These are phyloP conservation scores for Pseudocercospora ulei DNA, from an alignment of 2,329 filamentous ascomycete genomes.

Conservation along the genomic window DNA sequence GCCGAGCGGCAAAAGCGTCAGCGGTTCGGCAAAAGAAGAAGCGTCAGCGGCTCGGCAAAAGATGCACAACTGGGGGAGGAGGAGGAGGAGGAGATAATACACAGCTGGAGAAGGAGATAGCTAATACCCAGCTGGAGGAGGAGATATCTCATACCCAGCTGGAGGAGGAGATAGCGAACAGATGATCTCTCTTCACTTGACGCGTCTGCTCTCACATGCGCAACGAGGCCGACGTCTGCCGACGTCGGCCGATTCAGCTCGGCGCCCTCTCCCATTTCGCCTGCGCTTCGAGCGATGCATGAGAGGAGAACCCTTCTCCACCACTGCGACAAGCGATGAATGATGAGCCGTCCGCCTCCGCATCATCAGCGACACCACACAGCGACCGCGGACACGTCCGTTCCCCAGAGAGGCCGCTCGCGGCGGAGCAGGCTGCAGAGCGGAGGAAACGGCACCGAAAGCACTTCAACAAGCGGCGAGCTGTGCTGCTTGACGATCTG, in stretches of 20 bases:
- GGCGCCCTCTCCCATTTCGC: background rate
- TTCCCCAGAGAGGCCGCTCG: constrained; percentile 15
- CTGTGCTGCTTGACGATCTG: constrained; percentile 46
- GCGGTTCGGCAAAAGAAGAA: too few relatives aligned
- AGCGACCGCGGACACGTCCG: constrained; percentile 11
- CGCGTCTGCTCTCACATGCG: background rate
- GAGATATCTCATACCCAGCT: too few relatives aligned
- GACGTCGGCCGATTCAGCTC: constrained; percentile 1
- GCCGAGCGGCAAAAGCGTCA: constrained; percentile 7
- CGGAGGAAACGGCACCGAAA: constrained; percentile 30
- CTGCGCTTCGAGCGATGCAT: constrained; percentile 21
- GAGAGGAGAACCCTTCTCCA: background rate
- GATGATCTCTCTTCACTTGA: constrained; percentile 7
- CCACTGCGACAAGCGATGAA: constrained; percentile 32
- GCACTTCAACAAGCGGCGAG: constrained; percentile 37
- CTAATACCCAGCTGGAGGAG: too few relatives aligned
- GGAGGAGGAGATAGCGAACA: too few relatives aligned
- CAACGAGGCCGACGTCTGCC: background rate
- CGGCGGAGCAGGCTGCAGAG: constrained; percentile 23
- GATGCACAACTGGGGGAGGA: background rate
- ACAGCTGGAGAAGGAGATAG: too few relatives aligned
- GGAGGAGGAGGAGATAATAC: too few relatives aligned
- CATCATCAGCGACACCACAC: constrained; percentile 21
- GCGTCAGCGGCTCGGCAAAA: constrained; percentile 5
- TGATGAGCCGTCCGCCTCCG: constrained; percentile 33